Base-by-base conservation (phyloP, 2,329 filamentous ascomycete species). In the Biscogniauxia marginata region DNA sequence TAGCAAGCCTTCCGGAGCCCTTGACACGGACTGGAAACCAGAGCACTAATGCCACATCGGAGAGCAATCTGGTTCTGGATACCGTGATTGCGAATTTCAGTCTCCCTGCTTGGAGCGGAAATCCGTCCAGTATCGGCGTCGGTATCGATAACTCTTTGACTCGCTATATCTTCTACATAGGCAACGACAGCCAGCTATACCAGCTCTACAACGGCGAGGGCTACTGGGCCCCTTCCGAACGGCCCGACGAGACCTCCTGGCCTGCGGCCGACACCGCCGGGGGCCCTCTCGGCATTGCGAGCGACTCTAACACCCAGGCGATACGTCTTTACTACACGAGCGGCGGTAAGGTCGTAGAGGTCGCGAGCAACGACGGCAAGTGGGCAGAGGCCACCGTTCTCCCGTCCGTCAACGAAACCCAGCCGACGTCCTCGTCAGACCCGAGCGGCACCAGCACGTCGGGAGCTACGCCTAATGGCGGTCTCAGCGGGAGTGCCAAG, bases 151-250 rank as follows among this genome's bases (percentile, higher is more conserved):
- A 50, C 11, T 50, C 56, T 5, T 63, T 54, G 49, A 68, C 66
- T 8, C 71, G 68, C 22, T 68, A 58, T 54, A 47, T 75, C 45
- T 75, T 71, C 65, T 76, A 75, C 59, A 66, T 75, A 48, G 74
- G 73, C 54, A 70, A 66, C 21, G 74, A 76, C 64, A 57, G 57
- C 22, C 62, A 61, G 48, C 63, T 76, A n/a, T 65, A 75, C 61
- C 65, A 67, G 22, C 46, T 69, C 57, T 58, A 64, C 53, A 67
- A 71, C 59, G 50, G 49, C 46, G 54, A 58, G 44, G 62, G 46
- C 30, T 53, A 55, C 13, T 76, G 74, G 74, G 50, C 52, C 25
- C n/a, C 59, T 19, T 62, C 62, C 34, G 55, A 59, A 19, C 53
- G 55, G 1, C 52, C 60, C 1, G 67, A 62, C 54, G 51, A 46